These are phyloP conservation scores for Epichloe amarillans DNA, from an alignment of 2,329 filamentous ascomycete species.

Conservation along the genomic window DNA sequence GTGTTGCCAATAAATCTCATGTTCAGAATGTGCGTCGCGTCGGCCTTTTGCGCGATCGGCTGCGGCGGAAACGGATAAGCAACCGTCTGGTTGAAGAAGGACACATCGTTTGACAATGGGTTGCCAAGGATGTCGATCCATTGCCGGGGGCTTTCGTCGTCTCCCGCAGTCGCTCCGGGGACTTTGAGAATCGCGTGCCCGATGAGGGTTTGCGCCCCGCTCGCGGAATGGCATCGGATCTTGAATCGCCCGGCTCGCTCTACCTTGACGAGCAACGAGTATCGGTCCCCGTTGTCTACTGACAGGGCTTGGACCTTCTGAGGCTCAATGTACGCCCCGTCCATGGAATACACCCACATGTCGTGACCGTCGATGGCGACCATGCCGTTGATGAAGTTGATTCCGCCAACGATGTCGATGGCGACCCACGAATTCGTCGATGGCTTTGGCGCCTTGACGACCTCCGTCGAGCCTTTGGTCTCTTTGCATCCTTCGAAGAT, in stretches of 20 bases:
- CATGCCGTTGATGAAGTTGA: constrained; percentile 29
- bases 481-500: constrained; percentile 34
- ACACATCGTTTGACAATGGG: constrained; percentile 25
- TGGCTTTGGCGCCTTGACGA: constrained; percentile 21
- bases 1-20: constrained; percentile 28
- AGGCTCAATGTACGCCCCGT: constrained; percentile 40
- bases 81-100: constrained; percentile 28
- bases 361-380: constrained; percentile 39
- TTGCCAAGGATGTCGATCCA: constrained; percentile 37
- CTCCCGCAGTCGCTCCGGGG: background rate
- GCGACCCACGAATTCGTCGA: constrained; percentile 30
- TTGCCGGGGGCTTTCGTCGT: constrained; percentile 17
- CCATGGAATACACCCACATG: constrained; percentile 40
- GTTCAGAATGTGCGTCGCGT: constrained; percentile 31
- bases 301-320: constrained; percentile 32
- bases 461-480: constrained; percentile 28
- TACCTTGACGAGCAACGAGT: constrained; percentile 32
- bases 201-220: constrained; percentile 39
- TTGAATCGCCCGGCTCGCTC: constrained; percentile 30
- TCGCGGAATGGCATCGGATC: constrained; percentile 37
- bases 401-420: constrained; percentile 40
- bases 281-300: constrained; percentile 37
- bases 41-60: constrained; percentile 25
- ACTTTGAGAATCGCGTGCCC: constrained; percentile 36
- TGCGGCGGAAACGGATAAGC: constrained; percentile 35